Conservation (phyloP, 2,329 filamentous ascomycete genomes). For the Apiospora saccharicola region DNA sequence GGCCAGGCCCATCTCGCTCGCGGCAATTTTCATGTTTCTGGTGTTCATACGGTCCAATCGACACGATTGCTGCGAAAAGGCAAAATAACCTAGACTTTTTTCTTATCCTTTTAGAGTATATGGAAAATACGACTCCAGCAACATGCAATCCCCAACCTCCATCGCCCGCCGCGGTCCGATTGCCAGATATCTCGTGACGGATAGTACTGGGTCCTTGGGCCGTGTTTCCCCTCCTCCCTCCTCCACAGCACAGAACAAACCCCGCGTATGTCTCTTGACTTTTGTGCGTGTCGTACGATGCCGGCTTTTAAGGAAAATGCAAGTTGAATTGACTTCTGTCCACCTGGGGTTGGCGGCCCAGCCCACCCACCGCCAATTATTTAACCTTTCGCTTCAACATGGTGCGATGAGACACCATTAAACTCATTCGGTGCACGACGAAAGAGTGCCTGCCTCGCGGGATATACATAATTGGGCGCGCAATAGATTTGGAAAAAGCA, state of each 20-base stretch:
- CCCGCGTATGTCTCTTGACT: constrained; percentile 7
- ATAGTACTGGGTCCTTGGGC: not conserved
- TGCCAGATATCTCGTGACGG: constrained; percentile 6
- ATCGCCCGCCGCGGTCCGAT: not conserved
- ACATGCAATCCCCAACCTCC: not conserved
- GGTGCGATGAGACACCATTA: constrained; percentile 4
- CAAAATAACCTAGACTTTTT: not conserved
- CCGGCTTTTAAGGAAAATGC: not conserved
- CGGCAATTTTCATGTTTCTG: not conserved
- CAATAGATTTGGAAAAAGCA: not conserved
- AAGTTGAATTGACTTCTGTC: not conserved
- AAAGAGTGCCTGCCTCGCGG: not conserved
- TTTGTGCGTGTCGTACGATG: not conserved
- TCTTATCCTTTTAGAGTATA: not conserved
- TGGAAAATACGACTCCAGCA: not conserved
- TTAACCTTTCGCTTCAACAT: not conserved
- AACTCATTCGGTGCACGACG: not conserved
- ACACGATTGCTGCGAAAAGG: not conserved
- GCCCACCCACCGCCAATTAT: not conserved
- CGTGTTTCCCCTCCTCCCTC: not conserved
- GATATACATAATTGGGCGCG: not conserved
- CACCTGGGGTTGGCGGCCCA: not conserved
- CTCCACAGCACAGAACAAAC: not conserved
- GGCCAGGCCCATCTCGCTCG: not conserved
- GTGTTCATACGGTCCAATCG: not conserved